Conservation (phyloP, 1,284 basidiomycete species). For the Caloboletus firmus region DNA sequence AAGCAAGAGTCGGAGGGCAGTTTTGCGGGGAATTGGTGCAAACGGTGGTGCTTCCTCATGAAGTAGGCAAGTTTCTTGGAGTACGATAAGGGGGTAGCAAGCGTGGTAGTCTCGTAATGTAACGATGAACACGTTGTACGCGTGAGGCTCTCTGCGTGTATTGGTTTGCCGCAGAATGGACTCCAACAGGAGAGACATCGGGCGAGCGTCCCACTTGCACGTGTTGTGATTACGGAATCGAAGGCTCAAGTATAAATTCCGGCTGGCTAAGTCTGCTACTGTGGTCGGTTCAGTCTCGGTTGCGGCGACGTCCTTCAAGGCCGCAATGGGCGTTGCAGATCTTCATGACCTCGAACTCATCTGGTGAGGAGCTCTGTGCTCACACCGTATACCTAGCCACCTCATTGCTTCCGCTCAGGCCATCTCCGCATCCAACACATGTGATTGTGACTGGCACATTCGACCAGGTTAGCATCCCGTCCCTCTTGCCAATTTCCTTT, state of each 20-base stretch:
- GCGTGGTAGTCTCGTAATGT: constrained; percentile 2
- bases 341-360: constrained; percentile 47
- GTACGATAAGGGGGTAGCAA: neutral
- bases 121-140: constrained; percentile 16
- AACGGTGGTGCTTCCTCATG: constrained; percentile 14
- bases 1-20: constrained; percentile 49
- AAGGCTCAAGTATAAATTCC: constrained; percentile 25
- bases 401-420: constrained; percentile 32
- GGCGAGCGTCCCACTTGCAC: constrained; percentile 6
- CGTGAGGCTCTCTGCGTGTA: constrained; percentile 4
- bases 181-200: neutral
- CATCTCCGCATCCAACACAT: constrained; percentile 51
- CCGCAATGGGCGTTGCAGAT: constrained; percentile 37
- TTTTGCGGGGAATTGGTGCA: constrained; percentile 42
- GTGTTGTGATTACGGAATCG: constrained; percentile 30
- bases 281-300: constrained; percentile 19
- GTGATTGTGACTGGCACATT: constrained; percentile 77
- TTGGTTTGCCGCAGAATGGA: neutral
- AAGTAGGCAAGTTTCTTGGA: constrained; percentile 9
- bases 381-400: neutral
- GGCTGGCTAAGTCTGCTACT: neutral
- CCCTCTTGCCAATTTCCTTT: neutral
- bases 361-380: constrained; percentile 43
- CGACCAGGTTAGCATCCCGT: constrained; percentile 59
- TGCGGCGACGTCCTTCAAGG: constrained; percentile 21